Evolutionary conservation across 768 basidiomycete species (phyloP), one percentile per base, ranked within the genome.

Genomic region (Tylopilus balloui): DNA sequence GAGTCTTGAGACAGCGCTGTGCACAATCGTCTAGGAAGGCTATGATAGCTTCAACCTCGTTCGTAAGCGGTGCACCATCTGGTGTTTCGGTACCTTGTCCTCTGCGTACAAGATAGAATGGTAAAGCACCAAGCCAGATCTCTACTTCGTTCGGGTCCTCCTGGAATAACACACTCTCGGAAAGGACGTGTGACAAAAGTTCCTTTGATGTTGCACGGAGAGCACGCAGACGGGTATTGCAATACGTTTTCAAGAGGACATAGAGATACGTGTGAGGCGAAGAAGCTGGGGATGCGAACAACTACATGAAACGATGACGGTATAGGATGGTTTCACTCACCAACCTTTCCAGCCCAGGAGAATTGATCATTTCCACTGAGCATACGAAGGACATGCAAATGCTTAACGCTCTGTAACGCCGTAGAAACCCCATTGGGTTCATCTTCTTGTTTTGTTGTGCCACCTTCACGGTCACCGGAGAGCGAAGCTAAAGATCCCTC

Each of bases 21-120:
- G 88, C 74, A 60, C 92, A 95, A 43, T 93, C 91, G 54, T 97
- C 94, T 11, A 96, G 58, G 69, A 96, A 92, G 0, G 67, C 50
- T 15, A 86, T 69, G 23, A 84, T 78, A 36, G 73, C 72, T 6
- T 76, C 74, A 11, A 71, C 70, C 67, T 86, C 87, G 38, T 79
- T 79, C 2, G 70, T 72, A 19, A 86, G 69, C 6, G 71, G 62
- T 0, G 75, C 67, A 4, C 75, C 78, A 49, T 86, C 81, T 1
- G 79, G 79, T 2, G 78, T 67, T 50, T 74, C 64, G 1, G 72
- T 67, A 23, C 66, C 57, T 19, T 58, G 56, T 13, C 57, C 58
- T 12, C 75, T 72, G 25, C 61, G 66, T 7, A 66, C 70, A 13
- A 44, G 42, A 42, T 63, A 48, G 4, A 62, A 66, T 0, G 90